phyloP scores from a whole-genome alignment of 768 basidiomycete species.

The Suillus alpinus region DNA sequence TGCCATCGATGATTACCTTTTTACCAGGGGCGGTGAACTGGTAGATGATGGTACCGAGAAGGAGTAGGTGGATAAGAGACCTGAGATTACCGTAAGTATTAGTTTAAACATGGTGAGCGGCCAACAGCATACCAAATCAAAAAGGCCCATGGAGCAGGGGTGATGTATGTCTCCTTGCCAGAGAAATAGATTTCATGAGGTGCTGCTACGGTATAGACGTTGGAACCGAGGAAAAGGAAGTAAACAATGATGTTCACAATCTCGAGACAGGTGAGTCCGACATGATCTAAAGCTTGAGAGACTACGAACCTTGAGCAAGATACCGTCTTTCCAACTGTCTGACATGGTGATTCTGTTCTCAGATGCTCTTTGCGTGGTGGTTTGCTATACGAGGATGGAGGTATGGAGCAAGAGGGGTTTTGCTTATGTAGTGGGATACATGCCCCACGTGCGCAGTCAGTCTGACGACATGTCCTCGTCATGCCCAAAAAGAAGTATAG shows the following conservation, averaged over 20 bases:
- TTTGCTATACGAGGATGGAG: slow-evolving; percentile 7
- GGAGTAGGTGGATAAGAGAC: slow-evolving; percentile 86
- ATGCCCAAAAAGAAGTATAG: slow-evolving; percentile 8
- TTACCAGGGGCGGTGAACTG: slow-evolving; percentile 83
- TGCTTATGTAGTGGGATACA: slow-evolving; percentile 25
- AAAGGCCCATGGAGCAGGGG: slow-evolving; percentile 92
- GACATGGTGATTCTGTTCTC: slow-evolving; percentile 41
- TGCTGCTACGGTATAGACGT: slow-evolving; percentile 81
- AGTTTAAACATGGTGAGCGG: neutral
- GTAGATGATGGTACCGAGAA: slow-evolving; percentile 89
- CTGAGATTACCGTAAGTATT: slow-evolving; percentile 33
- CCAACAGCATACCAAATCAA: slow-evolving; percentile 67
- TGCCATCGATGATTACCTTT: slow-evolving; percentile 75
- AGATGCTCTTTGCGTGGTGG: neutral
- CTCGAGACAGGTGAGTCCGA: slow-evolving; percentile 26
- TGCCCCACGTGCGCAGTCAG: neutral
- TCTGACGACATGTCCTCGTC: slow-evolving; percentile 21
- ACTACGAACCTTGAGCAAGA: slow-evolving; percentile 68
- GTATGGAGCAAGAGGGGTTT: slow-evolving; percentile 20
- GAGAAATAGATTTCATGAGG: slow-evolving; percentile 69
- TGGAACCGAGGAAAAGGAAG: slow-evolving; percentile 84
- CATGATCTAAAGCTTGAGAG: neutral
- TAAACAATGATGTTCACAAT: slow-evolving; percentile 82
- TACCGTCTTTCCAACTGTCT: slow-evolving; percentile 72
- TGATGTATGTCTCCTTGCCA: slow-evolving; percentile 87